Evolutionary conservation across 1,284 basidiomycete genomes (phyloP), one percentile per base, ranked within the genome.

Genomic region (Agaricales sp.): DNA sequence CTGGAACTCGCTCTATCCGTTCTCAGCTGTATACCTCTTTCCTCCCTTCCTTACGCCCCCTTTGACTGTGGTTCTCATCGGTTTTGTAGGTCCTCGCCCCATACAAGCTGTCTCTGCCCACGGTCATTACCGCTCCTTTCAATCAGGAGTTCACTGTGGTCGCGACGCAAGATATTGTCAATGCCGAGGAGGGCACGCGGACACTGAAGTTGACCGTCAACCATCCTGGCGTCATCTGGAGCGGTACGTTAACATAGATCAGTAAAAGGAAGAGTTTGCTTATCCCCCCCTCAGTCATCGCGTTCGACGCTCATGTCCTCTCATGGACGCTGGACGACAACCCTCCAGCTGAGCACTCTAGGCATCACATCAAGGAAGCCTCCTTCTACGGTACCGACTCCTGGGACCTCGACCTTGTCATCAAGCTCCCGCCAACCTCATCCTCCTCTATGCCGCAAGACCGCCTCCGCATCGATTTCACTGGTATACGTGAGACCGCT

Each of bases 361-460:
- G 92, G 4, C 95, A 98, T 62, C 89, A 93, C 59, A 78, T 98
- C 66, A 97, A 95, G 63, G 88, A 92, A 62, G 88, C 79, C 0
- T 90, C 88, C 2, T 89, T 87, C 63, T 86, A 88, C 57, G 86
- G 85, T 1, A 74, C 77, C 24, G 75, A 88, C 52, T 69, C 69
- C 0, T 94, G 87, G 81, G 68, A 73, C 0, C 66, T 94, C 49
- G 75, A 87, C 54, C 69, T 94, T 52, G 75, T 81, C 26, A 66
- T 92, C 49, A 77, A 81, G 57, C 64, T 85, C n/a, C 4, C 3
- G n/a, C 63, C 66, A 3, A 45, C 45, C 30, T 58, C 21, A 47
- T 59, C 11, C 57, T 57, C 20, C 55, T 52, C 13, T 58, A 57
- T 30, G 60, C 57, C 19, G 55, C 56, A 38, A 8, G n/a, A 35